Base-by-base conservation (phyloP, 192 early-diverging fungal genomes). In the Backusella tuberculispora region DNA sequence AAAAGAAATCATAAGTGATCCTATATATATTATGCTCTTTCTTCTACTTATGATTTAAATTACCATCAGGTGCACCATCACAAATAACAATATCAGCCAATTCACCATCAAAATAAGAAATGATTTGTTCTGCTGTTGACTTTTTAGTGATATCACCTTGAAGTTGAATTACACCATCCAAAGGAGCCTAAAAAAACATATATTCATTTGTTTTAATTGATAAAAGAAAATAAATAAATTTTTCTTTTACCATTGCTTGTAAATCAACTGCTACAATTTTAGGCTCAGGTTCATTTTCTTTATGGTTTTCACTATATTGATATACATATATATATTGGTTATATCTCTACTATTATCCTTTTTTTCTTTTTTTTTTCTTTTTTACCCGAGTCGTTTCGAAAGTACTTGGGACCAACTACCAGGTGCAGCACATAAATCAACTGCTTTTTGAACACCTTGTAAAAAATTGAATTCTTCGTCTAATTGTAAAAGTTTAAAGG, bases 111-210 rank as follows among this genome's bases (percentile, higher is more conserved):
- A 99, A 96, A 76, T 94, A 93, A 17, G 88, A 87, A 65, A 96
- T 88, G 66, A 99, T 98, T 76, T 93, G 87, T 74, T 97, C 92
- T 5, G 95, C 96, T 4, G 97, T 99, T 48, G 92, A 91, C 68
- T 88, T 81, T 75, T 98, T 97, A 37, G 98, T 99, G 74, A 99
- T 98, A 83, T 98, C 98, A 71, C 98, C 98, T 78, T 99, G 96
- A 53, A 98, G 83, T 80, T 97, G 93, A 56, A 94, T 91, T n/a
- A 99, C 96, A 15, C 95, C 95, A 29, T 90, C 88, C 34, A 99
- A 84, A 50, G 97, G 95, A 2, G 97, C 96, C 91, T 92, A 69
- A 34, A 2, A 34, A 34, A 34, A 34, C 69, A 21, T 34, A 26
- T 38, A 5, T 8, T 34, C 29, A 2, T 34, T 21, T 60, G 4